Evolutionary conservation across 345 rosid species (phyloP).

Genomic region (Citrus unshiu): DNA sequence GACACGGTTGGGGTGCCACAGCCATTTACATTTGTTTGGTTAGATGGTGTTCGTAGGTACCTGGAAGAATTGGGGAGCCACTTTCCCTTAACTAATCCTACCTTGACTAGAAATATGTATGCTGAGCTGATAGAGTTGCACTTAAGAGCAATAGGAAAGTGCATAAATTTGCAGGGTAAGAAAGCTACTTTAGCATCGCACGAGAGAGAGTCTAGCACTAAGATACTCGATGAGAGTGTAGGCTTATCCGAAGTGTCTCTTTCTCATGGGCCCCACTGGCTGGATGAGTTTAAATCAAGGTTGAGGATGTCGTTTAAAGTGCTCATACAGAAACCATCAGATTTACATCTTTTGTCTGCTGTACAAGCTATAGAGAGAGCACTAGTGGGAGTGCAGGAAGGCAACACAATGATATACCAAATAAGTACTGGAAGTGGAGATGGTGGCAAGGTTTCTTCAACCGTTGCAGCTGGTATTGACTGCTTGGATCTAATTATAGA

Average conservation of each 20-base stretch:
- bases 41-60: slow-evolving; percentile 76
- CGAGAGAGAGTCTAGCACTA: slow-evolving; percentile 60
- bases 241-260: slow-evolving; percentile 30
- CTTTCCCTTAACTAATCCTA: slow-evolving; percentile 44
- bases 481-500: slow-evolving; percentile 89
- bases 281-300: slow-evolving; percentile 65
- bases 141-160: slow-evolving; percentile 73
- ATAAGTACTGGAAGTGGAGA: slow-evolving; percentile 51
- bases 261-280: slow-evolving; percentile 33
- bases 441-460: slow-evolving; percentile 66
- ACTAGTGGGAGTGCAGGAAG: slow-evolving; percentile 64
- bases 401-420: slow-evolving; percentile 35
- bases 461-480: slow-evolving; percentile 78
- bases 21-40: slow-evolving; percentile 60
- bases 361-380: slow-evolving; percentile 79
- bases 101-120: slow-evolving; percentile 36
- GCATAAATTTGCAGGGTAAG: slow-evolving; percentile 80
- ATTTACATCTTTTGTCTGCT: slow-evolving; percentile 61
- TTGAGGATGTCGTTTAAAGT: slow-evolving; percentile 66
- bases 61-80: slow-evolving; percentile 71
- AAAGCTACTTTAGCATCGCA: slow-evolving; percentile 68
- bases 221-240: slow-evolving; percentile 31
- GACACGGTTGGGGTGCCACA: slow-evolving; percentile 38
- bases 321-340: slow-evolving; percentile 54
- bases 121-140: slow-evolving; percentile 63